Evolutionary conservation across 495 filamentous ascomycete species (phyloP).

Genomic region (Neurospora sp.): DNA sequence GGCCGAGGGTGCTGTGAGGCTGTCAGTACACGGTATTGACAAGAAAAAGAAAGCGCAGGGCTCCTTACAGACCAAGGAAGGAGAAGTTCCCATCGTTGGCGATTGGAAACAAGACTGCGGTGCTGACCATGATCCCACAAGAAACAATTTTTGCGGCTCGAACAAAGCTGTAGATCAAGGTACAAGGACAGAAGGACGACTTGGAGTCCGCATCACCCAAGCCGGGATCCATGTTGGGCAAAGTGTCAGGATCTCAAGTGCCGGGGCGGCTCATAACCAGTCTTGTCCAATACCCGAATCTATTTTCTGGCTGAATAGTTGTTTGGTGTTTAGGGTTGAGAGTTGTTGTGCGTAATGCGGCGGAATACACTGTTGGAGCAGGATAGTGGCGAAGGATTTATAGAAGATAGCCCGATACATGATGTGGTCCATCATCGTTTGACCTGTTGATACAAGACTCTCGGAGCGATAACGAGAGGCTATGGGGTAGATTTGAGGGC

Average conservation of each 20-base stretch:
- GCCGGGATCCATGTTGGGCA: not conserved
- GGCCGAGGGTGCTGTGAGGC: constrained; percentile 13
- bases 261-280: not conserved
- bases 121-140: constrained; percentile 24
- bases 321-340: not conserved
- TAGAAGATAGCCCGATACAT: not conserved
- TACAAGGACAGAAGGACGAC: not conserved
- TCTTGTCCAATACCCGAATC: not conserved
- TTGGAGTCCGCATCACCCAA: not conserved
- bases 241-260: not conserved
- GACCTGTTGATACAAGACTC: not conserved
- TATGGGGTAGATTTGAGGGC: not conserved
- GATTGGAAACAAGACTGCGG: constrained; percentile 22
- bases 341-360: not conserved
- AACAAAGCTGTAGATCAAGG: not conserved
- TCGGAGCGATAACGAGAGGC: not conserved
- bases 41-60: not conserved
- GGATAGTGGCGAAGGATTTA: not conserved
- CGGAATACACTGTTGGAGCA: not conserved
- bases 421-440: not conserved
- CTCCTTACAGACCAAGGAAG: constrained; percentile 23
- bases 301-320: not conserved
- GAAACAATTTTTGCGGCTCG: constrained; percentile 18
- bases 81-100: constrained; percentile 12
- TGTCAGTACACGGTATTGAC: constrained; percentile 5